Base-by-base conservation (phyloP, 2,329 filamentous ascomycete genomes). In the Dactylellina sp. region DNA sequence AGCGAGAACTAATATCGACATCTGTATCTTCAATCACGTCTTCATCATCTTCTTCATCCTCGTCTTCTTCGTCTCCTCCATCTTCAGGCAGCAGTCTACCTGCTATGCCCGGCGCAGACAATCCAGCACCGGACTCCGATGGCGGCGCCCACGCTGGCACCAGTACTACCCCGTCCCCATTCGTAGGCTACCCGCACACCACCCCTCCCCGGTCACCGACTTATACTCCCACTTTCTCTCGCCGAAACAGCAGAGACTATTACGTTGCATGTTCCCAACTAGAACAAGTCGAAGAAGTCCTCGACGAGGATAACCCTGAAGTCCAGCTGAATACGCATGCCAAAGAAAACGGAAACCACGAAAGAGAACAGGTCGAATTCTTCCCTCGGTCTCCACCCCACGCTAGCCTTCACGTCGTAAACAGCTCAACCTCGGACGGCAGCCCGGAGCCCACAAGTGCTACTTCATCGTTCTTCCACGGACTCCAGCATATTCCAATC, bases 101-200 rank as follows among this genome's bases (percentile, higher is more conserved):
- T 22, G 53, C 61, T n/a, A 66, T 74, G 70, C 70, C 70, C 2
- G 70, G 61, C 1, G 35, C n/a, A 9, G 70, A 74, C 28, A 74
- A 74, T 14, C 46, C 60, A n/a, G 60, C 68, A 9, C 39, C 60
- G 20, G 47, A 65, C 12, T 28, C 37, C 32, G 25, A 42, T 12
- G 24, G 24, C n/a, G 24, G 28, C 25, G 11, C 25, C 12, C 39
- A n/a, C n/a, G n/a, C n/a, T n/a, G n/a, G 24, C 7, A 12, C 25
- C 2, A 53, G 25, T 28, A 53, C 14, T 14, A 52, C 14, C n/a
- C 42, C 14, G 22, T 37, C 28, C 18, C 24, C 42, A 1, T 52
- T 53, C 16, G 53, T 52, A 9, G 62, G 52, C 1, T 68, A 68
- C 14, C 53, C 44, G 1, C 35, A 37, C 22, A 22, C 35, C 25